phyloP scores from a whole-genome alignment of 768 basidiomycete species.

The Crassisporium funariophilum region DNA sequence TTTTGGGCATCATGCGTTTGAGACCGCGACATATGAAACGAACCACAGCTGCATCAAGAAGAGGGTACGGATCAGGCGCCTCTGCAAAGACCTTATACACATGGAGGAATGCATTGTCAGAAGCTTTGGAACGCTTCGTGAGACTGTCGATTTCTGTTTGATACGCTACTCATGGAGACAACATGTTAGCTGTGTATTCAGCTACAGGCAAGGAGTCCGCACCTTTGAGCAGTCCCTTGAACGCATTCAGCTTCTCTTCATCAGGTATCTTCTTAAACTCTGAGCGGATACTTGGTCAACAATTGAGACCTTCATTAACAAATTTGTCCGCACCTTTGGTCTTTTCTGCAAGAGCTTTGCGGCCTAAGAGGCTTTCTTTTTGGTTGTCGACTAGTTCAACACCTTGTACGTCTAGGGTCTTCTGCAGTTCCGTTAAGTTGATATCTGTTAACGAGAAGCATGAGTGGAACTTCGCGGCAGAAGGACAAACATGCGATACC shows the following conservation, averaged over 20 bases:
- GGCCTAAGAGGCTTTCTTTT: slow-evolving; percentile 93
- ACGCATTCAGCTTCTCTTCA: slow-evolving; percentile 80
- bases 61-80: slow-evolving; percentile 95
- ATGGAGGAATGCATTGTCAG: slow-evolving; percentile 95
- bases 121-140: slow-evolving; percentile 87
- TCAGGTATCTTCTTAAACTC: slow-evolving; percentile 98
- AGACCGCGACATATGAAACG: slow-evolving; percentile 9
- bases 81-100: slow-evolving; percentile 97
- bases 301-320: background rate
- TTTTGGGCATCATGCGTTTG: background rate
- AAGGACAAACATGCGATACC: slow-evolving; percentile 45
- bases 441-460: slow-evolving; percentile 56
- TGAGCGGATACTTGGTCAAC: slow-evolving; percentile 30
- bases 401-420: slow-evolving; percentile 89
- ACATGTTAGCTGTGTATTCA: background rate
- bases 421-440: slow-evolving; percentile 88
- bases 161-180: slow-evolving; percentile 60
- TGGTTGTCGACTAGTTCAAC: slow-evolving; percentile 97
- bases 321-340: slow-evolving; percentile 78
- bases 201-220: slow-evolving; percentile 14
- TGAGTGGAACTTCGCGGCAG: background rate
- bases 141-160: slow-evolving; percentile 96
- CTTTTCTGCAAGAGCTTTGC: slow-evolving; percentile 93
- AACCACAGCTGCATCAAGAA: slow-evolving; percentile 93
- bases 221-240: slow-evolving; percentile 93